These are phyloP conservation scores for Globisporangium irregulare DNA, from an alignment of 352 stramenopile genomes.

Conservation along the genomic window DNA sequence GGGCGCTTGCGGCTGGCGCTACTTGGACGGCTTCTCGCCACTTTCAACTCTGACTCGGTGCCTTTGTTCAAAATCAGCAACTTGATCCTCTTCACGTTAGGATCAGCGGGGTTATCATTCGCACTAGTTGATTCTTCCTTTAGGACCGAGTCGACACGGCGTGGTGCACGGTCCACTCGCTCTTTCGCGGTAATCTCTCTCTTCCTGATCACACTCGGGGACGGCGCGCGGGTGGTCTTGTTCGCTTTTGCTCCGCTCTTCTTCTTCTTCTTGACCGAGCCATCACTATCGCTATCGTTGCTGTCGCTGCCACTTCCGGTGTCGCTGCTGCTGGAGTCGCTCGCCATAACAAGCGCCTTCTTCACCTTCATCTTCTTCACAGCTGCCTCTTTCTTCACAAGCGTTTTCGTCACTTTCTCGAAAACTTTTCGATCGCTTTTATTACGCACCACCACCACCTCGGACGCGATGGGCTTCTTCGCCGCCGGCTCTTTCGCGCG, in stretches of 20 bases:
- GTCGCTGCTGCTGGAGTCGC: not conserved
- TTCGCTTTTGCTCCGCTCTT: not conserved
- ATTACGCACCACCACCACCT: constrained; percentile 1
- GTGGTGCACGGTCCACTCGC: constrained; percentile 1
- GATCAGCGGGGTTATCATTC: not conserved
- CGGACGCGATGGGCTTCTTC: not conserved
- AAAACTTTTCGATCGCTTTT: not conserved
- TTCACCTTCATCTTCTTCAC: not conserved
- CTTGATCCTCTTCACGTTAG: not conserved
- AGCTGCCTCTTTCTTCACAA: not conserved
- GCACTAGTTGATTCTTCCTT: not conserved
- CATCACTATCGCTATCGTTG: constrained; percentile 1
- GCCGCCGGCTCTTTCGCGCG: not conserved
- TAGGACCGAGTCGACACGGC: not conserved
- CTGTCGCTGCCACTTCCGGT: not conserved
- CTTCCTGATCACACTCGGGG: constrained; percentile 3
- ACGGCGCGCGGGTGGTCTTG: not conserved
- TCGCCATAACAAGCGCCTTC: not conserved
- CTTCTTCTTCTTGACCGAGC: not conserved
- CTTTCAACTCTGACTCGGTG: not conserved
- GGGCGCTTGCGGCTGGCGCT: constrained; percentile 17
- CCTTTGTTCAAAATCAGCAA: not conserved
- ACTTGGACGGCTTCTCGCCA: not conserved
- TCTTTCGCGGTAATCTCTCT: constrained; percentile 14
- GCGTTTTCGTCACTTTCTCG: not conserved